These are phyloP conservation scores for Lagenaria siceraria DNA, from an alignment of 306 rosid species.

Conservation along the genomic window DNA sequence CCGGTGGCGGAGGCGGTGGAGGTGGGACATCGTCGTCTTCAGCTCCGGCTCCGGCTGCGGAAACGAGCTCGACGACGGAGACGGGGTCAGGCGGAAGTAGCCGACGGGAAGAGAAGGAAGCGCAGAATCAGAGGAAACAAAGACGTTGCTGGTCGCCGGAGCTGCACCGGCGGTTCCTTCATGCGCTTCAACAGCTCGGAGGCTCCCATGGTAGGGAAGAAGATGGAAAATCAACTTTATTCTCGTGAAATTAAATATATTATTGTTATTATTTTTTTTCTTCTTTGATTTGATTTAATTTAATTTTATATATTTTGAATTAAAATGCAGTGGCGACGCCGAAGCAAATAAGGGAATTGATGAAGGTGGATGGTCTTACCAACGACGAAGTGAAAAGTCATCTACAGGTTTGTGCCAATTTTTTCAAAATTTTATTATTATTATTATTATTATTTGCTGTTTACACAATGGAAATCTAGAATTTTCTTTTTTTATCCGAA, in stretches of 20 bases:
- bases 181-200: conserved; percentile 79
- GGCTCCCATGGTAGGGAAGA: conserved; percentile 56
- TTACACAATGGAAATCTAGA: background rate
- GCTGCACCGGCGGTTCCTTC: conserved; percentile 67
- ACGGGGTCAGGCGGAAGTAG: conserved; percentile 21
- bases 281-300: conserved; percentile 8
- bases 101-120: conserved; percentile 53
- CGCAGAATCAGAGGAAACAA: conserved; percentile 52
- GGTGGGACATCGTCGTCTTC: conserved; percentile 10
- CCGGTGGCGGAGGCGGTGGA: background rate
- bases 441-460: background rate
- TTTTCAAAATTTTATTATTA: background rate
- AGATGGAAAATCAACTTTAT: background rate
- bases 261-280: background rate
- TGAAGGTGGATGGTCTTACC: conserved; percentile 96
- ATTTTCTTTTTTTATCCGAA: background rate
- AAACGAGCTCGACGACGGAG: conserved; percentile 40
- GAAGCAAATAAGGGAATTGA: conserved; percentile 76
- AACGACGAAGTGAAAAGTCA: conserved; percentile 96
- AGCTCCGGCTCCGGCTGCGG: conserved; percentile 26
- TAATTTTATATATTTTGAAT: background rate
- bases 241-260: background rate
- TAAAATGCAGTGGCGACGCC: conserved; percentile 62
- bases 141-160: conserved; percentile 89
- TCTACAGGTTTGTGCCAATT: conserved; percentile 59